These are phyloP conservation scores for Vararia minispora DNA, from an alignment of 768 basidiomycete species.

Conservation along the genomic window DNA sequence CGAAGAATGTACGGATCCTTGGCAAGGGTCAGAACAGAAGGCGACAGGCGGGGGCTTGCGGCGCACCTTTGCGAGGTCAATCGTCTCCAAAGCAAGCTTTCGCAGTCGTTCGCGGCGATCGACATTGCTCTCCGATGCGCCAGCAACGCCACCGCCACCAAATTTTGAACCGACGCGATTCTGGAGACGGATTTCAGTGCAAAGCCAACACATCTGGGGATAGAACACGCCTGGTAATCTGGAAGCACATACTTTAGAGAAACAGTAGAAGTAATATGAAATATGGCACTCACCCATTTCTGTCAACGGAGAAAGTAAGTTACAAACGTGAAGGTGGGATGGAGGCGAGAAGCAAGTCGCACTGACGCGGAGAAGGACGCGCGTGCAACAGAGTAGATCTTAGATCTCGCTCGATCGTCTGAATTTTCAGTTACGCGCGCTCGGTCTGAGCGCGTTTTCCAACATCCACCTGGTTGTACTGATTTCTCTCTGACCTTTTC, in stretches of 20 bases:
- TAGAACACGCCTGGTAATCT: conserved; percentile 12
- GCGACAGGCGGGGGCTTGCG: not conserved
- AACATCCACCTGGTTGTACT: too few relatives aligned
- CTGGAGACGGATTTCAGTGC: conserved; percentile 25
- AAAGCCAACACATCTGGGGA: not conserved
- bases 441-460: too few relatives aligned
- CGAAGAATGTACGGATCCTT: conserved; percentile 98
- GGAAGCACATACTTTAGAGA: not conserved
- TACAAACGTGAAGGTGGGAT: too few relatives aligned
- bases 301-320: too few relatives aligned
- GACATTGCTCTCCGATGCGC: conserved; percentile 89
- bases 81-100: conserved; percentile 94
- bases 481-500: too few relatives aligned
- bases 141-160: conserved; percentile 92
- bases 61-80: conserved; percentile 90
- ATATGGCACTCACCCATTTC: conserved; percentile 10
- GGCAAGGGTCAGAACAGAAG: conserved; percentile 1
- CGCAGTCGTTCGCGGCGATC: conserved; percentile 90
- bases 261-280: not conserved
- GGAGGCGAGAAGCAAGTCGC: too few relatives aligned
- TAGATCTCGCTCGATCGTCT: too few relatives aligned
- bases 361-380: not conserved
- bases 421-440: too few relatives aligned
- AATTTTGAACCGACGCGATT: conserved; percentile 96
- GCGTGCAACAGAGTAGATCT: not conserved